These are phyloP conservation scores for Seminavis robusta DNA, from an alignment of 108 stramenopile genomes.

Conservation along the genomic window DNA sequence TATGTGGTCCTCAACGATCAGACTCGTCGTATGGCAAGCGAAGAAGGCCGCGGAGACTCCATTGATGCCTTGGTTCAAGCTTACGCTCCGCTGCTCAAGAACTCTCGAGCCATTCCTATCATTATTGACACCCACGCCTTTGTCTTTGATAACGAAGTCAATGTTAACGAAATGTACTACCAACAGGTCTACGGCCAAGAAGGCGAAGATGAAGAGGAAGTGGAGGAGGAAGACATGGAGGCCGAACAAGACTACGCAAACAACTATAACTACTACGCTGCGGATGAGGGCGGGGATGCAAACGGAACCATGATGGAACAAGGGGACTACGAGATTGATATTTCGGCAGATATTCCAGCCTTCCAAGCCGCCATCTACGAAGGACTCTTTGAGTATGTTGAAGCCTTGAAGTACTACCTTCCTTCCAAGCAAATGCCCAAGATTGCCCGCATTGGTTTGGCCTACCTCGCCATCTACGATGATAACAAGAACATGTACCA, in stretches of 20 bases:
- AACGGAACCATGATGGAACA: too few relatives aligned
- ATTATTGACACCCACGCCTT: slow-evolving; percentile 50
- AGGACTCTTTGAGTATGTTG: slow-evolving; percentile 38
- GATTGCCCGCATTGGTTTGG: slow-evolving; percentile 51
- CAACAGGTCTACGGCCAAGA: too few relatives aligned
- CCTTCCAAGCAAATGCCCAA: slow-evolving; percentile 24
- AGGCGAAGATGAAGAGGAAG: too few relatives aligned
- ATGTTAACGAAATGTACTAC: too few relatives aligned
- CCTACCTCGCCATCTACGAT: slow-evolving; percentile 50
- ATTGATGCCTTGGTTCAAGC: slow-evolving; percentile 29
- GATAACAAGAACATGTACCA: slow-evolving; percentile 37
- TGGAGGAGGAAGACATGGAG: too few relatives aligned
- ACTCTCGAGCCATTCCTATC: slow-evolving; percentile 32
- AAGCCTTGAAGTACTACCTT: slow-evolving; percentile 18
- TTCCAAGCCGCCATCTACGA: slow-evolving; percentile 42
- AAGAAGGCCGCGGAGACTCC: slow-evolving; percentile 26
- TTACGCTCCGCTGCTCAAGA: slow-evolving; percentile 32
- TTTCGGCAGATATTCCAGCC: slow-evolving; percentile 36
- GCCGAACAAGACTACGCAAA: too few relatives aligned
- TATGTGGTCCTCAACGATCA: slow-evolving; percentile 51
- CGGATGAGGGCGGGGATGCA: too few relatives aligned
- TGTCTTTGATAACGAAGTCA: too few relatives aligned
- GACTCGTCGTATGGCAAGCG: slow-evolving; percentile 36
- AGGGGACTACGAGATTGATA: too few relatives aligned
- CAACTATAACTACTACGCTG: too few relatives aligned